These are phyloP conservation scores for Butyriboletus loyo DNA, from an alignment of 768 basidiomycete species.

Conservation along the genomic window DNA sequence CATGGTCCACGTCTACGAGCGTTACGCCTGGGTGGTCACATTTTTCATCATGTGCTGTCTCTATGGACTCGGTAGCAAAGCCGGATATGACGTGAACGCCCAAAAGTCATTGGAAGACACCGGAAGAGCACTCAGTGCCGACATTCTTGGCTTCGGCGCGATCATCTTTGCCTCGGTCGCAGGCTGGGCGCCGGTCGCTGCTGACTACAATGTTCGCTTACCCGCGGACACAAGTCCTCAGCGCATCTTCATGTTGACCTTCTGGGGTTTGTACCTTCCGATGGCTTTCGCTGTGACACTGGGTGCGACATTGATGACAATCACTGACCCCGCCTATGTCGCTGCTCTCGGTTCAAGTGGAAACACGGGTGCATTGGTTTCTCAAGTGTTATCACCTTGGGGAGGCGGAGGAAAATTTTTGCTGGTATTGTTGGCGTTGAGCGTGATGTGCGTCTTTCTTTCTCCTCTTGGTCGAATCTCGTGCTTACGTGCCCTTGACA, in stretches of 20 bases:
- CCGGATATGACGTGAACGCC: constrained; percentile 46
- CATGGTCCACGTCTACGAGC: constrained; percentile 49
- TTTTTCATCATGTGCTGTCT: constrained; percentile 49
- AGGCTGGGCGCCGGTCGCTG: constrained; percentile 52
- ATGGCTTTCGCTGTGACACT: constrained; percentile 36
- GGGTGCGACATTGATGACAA: constrained; percentile 42
- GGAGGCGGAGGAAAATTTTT: constrained; percentile 41
- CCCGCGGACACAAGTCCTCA: constrained; percentile 41
- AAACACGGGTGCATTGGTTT: constrained; percentile 43
- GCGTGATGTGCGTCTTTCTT: constrained; percentile 36
- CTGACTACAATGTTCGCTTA: constrained; percentile 52
- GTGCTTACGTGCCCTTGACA: not conserved
- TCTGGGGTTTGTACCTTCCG: constrained; percentile 50
- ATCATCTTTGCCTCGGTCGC: constrained; percentile 48
- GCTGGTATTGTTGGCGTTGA: constrained; percentile 41
- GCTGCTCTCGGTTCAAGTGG: constrained; percentile 38
- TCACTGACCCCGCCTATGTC: constrained; percentile 38
- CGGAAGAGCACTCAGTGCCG: constrained; percentile 43
- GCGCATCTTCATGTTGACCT: constrained; percentile 48
- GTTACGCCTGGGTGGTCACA: constrained; percentile 52
- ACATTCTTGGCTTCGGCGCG: constrained; percentile 50
- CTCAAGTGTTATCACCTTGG: constrained; percentile 44
- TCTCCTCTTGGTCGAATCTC: not conserved
- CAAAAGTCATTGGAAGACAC: constrained; percentile 43
- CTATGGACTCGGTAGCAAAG: constrained; percentile 46